phyloP scores from a whole-genome alignment of 1,139 yeast species.

The Kluyveromyces sp. region DNA sequence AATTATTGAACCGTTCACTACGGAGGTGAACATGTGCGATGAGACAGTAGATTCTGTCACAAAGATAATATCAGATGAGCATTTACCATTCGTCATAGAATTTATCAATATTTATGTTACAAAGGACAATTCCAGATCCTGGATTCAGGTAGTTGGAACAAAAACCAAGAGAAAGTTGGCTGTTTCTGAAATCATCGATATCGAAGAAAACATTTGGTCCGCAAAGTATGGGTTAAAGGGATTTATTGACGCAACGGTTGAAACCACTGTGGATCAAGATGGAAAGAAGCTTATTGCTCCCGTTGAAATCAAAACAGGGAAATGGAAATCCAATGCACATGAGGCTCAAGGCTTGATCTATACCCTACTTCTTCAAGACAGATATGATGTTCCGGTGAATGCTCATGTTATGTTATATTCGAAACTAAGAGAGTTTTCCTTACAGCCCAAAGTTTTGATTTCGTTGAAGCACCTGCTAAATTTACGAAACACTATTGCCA shows the following conservation, averaged over 20 bases:
- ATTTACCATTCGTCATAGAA: slow-evolving; percentile 49
- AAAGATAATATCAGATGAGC: slow-evolving; percentile 40
- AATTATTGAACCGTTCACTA: slow-evolving; percentile 38
- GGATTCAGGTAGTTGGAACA: slow-evolving; percentile 37
- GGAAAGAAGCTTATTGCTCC: slow-evolving; percentile 54
- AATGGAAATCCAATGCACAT: slow-evolving; percentile 54
- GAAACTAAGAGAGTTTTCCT: slow-evolving; percentile 48
- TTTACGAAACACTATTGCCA: slow-evolving; percentile 64
- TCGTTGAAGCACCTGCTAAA: slow-evolving; percentile 60
- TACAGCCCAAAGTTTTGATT: slow-evolving; percentile 47
- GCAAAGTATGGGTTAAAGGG: slow-evolving; percentile 92
- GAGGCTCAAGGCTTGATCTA: slow-evolving; percentile 87
- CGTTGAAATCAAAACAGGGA: slow-evolving; percentile 85
- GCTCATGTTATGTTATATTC: slow-evolving; percentile 73
- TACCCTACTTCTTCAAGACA: slow-evolving; percentile 68
- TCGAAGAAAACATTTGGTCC: slow-evolving; percentile 89
- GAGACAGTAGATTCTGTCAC: slow-evolving; percentile 43
- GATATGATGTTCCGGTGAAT: slow-evolving; percentile 62
- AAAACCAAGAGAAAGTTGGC: slow-evolving; percentile 41
- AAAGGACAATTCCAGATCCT: slow-evolving; percentile 22
- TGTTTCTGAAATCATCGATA: slow-evolving; percentile 62
- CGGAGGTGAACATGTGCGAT: slow-evolving; percentile 54
- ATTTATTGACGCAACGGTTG: slow-evolving; percentile 78
- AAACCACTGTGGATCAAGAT: slow-evolving; percentile 39
- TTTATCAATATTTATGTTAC: slow-evolving; percentile 53